Conservation (phyloP, 208 protist genomes). For the Leishmania martiniquensis region DNA sequence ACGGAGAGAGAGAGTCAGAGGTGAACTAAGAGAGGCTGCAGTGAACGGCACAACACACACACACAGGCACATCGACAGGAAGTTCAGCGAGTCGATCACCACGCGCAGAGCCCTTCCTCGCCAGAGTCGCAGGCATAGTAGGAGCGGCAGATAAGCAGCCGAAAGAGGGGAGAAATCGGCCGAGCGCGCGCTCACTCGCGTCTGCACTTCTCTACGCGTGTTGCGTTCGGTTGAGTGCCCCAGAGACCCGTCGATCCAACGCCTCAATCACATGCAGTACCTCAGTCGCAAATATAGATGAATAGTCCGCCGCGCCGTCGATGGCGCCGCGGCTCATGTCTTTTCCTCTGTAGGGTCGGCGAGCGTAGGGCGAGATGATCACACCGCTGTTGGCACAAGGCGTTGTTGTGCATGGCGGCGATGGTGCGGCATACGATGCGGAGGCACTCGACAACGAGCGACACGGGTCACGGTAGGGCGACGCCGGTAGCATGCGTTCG, state of each 20-base stretch:
- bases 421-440: not conserved
- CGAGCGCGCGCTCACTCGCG: not conserved
- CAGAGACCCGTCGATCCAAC: conserved; percentile 74
- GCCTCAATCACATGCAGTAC: conserved; percentile 84
- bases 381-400: not conserved
- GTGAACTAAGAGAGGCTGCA: not conserved
- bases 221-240: conserved; percentile 53
- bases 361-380: not conserved
- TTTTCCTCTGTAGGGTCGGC: not conserved
- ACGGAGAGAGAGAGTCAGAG: not conserved
- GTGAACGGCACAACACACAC: not conserved
- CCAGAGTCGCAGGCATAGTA: not conserved
- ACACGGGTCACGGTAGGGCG: conserved; percentile 5
- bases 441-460: not conserved
- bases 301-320: conserved; percentile 3
- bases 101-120: not conserved
- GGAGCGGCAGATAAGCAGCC: not conserved
- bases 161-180: not conserved
- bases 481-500: conserved; percentile 1
- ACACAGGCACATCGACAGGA: not conserved
- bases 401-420: not conserved
- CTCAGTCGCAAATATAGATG: conserved; percentile 61
- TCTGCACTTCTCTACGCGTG: not conserved
- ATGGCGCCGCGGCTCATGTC: not conserved
- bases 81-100: not conserved